phyloP scores from a whole-genome alignment of 495 filamentous ascomycete species.

The Emericellopsis terricola region DNA sequence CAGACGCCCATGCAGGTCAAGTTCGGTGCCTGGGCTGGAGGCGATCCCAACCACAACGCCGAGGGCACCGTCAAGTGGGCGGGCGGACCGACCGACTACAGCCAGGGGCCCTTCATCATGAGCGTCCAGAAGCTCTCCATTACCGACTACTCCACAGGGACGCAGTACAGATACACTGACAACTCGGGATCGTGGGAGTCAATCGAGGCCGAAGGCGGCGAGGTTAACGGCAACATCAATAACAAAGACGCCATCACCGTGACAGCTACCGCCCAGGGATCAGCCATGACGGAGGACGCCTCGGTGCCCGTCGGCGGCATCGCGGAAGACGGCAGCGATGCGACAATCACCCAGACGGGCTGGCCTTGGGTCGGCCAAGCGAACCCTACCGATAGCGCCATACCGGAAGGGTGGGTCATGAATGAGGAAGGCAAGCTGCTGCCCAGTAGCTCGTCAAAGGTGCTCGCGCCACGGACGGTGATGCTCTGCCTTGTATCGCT shows the following conservation, averaged over 20 bases:
- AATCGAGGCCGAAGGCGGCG: constrained; percentile 30
- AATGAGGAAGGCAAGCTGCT: constrained; percentile 50
- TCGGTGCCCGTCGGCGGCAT: constrained; percentile 39
- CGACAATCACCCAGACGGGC: constrained; percentile 26
- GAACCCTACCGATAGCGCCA: constrained; percentile 24
- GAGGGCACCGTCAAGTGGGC: constrained; percentile 78
- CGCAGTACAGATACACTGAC: constrained; percentile 62
- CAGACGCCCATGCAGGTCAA: constrained; percentile 83
- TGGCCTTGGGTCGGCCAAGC: constrained; percentile 41
- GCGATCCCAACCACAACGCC: constrained; percentile 46
- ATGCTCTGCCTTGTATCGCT: not conserved
- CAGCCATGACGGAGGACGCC: constrained; percentile 14
- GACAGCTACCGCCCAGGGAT: constrained; percentile 22
- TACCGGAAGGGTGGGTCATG: constrained; percentile 59
- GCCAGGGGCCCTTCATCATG: constrained; percentile 71
- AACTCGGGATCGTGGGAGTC: constrained; percentile 58
- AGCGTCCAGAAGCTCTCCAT: constrained; percentile 55
- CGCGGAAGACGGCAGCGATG: constrained; percentile 30
- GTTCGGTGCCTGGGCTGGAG: constrained; percentile 75
- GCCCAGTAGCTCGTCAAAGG: constrained; percentile 32
- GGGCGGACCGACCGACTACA: constrained; percentile 62
- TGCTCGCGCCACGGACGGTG: constrained; percentile 17
- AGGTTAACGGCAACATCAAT: constrained; percentile 39
- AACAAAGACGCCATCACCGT: constrained; percentile 27
- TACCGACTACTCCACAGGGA: constrained; percentile 82